These are phyloP conservation scores for Hemisphaericaspora lyxosophila DNA, from an alignment of 1,139 yeast genomes.

Conservation along the genomic window DNA sequence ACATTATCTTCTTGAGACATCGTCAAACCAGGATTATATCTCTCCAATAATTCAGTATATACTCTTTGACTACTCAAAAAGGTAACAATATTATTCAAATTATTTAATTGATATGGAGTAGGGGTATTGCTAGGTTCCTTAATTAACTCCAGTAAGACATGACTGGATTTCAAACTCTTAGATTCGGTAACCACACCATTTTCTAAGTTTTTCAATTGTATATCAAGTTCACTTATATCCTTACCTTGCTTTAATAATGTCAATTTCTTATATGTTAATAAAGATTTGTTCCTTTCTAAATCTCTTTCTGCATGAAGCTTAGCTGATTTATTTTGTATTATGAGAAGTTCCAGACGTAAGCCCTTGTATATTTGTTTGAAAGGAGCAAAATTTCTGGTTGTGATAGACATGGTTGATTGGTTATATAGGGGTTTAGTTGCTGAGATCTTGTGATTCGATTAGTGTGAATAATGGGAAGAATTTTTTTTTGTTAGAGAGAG, in stretches of 20 bases:
- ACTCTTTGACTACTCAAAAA: slow-evolving; percentile 73
- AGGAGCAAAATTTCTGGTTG: slow-evolving; percentile 11
- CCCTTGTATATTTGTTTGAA: slow-evolving; percentile 18
- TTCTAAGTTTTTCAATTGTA: slow-evolving; percentile 27
- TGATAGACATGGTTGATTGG: slow-evolving; percentile 9
- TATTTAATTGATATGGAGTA: slow-evolving; percentile 13
- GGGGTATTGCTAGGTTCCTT: slow-evolving; percentile 13
- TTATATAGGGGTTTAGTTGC: neutral
- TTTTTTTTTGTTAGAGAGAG: too few relatives aligned
- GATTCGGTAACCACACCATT: slow-evolving; percentile 12
- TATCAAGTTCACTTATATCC: slow-evolving; percentile 34
- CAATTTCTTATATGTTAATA: slow-evolving; percentile 51
- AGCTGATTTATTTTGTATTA: slow-evolving; percentile 43
- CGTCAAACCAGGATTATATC: slow-evolving; percentile 83
- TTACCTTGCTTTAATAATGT: slow-evolving; percentile 45
- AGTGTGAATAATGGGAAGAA: neutral
- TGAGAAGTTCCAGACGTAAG: slow-evolving; percentile 45
- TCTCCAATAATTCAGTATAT: slow-evolving; percentile 74
- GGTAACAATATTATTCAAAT: slow-evolving; percentile 49
- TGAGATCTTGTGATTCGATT: neutral
- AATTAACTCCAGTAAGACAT: slow-evolving; percentile 9
- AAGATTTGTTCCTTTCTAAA: slow-evolving; percentile 49
- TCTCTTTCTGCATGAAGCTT: slow-evolving; percentile 46
- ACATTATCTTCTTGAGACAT: slow-evolving; percentile 79
- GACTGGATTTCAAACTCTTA: slow-evolving; percentile 8